Evolutionary conservation across 1,284 basidiomycete genomes (phyloP).

Genomic region (Ceratobasidium sp.): DNA sequence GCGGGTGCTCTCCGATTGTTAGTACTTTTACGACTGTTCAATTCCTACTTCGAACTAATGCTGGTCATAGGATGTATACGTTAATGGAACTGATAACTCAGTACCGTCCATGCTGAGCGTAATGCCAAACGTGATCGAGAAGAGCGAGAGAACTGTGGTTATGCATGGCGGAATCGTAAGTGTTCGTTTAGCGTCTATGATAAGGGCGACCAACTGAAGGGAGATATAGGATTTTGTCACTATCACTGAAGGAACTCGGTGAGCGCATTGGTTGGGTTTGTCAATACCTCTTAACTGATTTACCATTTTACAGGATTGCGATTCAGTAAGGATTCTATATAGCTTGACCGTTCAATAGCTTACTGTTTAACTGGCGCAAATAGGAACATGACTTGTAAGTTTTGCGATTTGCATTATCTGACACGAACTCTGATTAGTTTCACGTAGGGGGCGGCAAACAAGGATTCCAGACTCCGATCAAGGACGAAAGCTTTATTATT

Average conservation of each 20-base stretch:
- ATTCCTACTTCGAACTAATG: background rate
- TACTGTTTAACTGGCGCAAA: background rate
- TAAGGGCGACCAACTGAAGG: conserved; percentile 55
- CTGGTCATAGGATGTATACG: conserved; percentile 33
- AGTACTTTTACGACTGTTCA: conserved; percentile 63
- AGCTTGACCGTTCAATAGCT: background rate
- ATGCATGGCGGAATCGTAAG: conserved; percentile 74
- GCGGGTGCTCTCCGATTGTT: conserved; percentile 70
- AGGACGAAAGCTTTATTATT: conserved; percentile 74
- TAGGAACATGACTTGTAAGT: conserved; percentile 76
- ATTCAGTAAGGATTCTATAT: conserved; percentile 58
- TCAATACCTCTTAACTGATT: conserved; percentile 58
- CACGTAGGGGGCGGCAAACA: conserved; percentile 71
- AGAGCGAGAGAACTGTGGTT: conserved; percentile 76
- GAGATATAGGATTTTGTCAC: conserved; percentile 70
- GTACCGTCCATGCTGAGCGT: conserved; percentile 73
- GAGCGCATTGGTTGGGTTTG: background rate
- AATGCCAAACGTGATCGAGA: conserved; percentile 80
- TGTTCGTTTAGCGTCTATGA: too few species aligned
- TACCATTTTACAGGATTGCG: conserved; percentile 74
- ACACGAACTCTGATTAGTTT: background rate
- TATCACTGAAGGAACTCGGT: conserved; percentile 74
- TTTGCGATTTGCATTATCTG: conserved; percentile 52
- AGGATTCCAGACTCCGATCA: conserved; percentile 78
- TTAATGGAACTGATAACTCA: conserved; percentile 65